Evolutionary conservation across 164 flowering plant species (phyloP).

Genomic region (Vitis riparia): DNA sequence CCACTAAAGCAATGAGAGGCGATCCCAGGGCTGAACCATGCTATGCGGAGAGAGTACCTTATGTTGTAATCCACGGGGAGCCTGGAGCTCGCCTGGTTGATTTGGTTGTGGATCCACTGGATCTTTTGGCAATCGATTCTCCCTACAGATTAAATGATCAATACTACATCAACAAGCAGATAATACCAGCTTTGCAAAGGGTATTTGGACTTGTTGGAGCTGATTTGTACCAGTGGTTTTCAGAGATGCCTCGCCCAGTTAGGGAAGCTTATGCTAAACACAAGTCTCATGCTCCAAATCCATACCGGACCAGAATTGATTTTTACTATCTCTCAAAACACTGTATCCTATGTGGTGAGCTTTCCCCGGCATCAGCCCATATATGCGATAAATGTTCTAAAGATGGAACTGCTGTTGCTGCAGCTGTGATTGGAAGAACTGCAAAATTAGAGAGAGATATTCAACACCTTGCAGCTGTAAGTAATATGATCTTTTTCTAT

Average conservation of each 20-base stretch:
- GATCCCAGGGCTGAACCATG: constrained; percentile 98
- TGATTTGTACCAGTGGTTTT: constrained; percentile 78
- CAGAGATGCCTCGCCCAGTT: constrained; percentile 76
- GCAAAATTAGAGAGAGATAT: constrained; percentile 79
- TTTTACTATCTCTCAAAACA: constrained; percentile 82
- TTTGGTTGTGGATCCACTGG: constrained; percentile 90
- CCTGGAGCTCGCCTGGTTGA: constrained; percentile 92
- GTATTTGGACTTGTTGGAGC: constrained; percentile 89
- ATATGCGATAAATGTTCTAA: constrained; percentile 61
- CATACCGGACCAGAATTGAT: constrained; percentile 72
- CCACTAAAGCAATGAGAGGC: constrained; percentile 79
- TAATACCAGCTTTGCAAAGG: constrained; percentile 87
- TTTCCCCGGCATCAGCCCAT: constrained; percentile 55
- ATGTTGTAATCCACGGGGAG: constrained; percentile 88
- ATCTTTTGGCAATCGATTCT: constrained; percentile 68
- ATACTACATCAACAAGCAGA: constrained; percentile 90
- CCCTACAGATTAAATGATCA: constrained; percentile 76
- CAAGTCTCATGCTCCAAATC: constrained; percentile 28
- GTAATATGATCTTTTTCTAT: constrained; percentile 20
- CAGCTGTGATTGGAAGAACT: constrained; percentile 66
- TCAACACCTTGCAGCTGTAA: constrained; percentile 81
- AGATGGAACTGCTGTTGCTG: constrained; percentile 43
- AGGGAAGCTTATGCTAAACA: constrained; percentile 54
- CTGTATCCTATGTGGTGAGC: constrained; percentile 79
- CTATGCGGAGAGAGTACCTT: constrained; percentile 86